Evolutionary conservation across 1,284 basidiomycete species (phyloP).

Genomic region (Laetiporus sulphureus): DNA sequence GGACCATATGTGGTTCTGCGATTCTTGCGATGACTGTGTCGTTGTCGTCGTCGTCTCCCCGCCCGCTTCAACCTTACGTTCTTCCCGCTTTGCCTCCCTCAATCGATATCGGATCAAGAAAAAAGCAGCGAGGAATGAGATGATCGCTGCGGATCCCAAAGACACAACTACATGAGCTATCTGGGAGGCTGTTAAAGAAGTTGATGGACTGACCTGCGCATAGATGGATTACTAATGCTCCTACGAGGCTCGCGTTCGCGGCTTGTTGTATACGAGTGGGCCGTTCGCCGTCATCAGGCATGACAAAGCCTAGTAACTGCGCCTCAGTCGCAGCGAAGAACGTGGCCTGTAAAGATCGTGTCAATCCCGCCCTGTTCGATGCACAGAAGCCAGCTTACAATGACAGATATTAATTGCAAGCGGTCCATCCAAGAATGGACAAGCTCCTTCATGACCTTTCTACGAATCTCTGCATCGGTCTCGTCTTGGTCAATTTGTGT

Average conservation of each 20-base stretch:
- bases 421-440: slow-evolving; percentile 56
- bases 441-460: slow-evolving; percentile 40
- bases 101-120: slow-evolving; percentile 50
- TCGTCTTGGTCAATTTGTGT: slow-evolving; percentile 44
- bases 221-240: slow-evolving; percentile 46
- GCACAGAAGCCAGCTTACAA: slow-evolving; percentile 13
- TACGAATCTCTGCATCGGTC: slow-evolving; percentile 36
- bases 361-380: not conserved
- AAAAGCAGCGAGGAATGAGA: slow-evolving; percentile 53
- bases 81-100: slow-evolving; percentile 39
- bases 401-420: slow-evolving; percentile 51
- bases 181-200: not conserved
- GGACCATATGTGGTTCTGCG: slow-evolving; percentile 18
- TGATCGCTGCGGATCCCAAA: slow-evolving; percentile 38
- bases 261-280: slow-evolving; percentile 23
- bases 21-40: slow-evolving; percentile 2
- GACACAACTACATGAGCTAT: too few species aligned
- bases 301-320: slow-evolving; percentile 40
- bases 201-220: slow-evolving; percentile 40
- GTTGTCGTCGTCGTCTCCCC: not conserved
- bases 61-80: slow-evolving; percentile 19
- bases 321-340: slow-evolving; percentile 58
- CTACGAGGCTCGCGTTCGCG: slow-evolving; percentile 41
- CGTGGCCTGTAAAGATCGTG: slow-evolving; percentile 37
- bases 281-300: slow-evolving; percentile 16